Base-by-base conservation (phyloP, 2,329 filamentous ascomycete genomes). In the Calonectria leucothoes region DNA sequence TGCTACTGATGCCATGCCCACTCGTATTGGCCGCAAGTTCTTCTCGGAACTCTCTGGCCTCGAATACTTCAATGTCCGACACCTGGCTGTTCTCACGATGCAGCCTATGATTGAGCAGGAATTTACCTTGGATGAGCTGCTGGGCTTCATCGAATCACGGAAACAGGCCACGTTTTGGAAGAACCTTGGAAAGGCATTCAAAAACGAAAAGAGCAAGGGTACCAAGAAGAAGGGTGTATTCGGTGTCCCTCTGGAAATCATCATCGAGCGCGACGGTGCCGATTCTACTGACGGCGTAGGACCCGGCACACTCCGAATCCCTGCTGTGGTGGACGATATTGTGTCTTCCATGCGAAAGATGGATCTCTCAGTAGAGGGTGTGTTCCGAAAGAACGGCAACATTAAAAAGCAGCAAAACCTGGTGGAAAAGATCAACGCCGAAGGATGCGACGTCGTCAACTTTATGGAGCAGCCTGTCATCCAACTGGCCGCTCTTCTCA, bases 311-410 rank as follows among this genome's bases (percentile, higher is more conserved):
- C 89, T 99, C 70, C 94, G 95, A 67, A 95, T 99, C 51, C 97
- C 97, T 3, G 94, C 95, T n/a, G 89, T 99, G 66, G 91, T 99
- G n/a, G 96, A 98, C 81, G 96, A 98, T 82, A 93, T 96, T 63
- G 93, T 99, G 45, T 94, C 94, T 5, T 95, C 96, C 15, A 98
- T 99, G 95, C 93, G 96, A 79, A 97, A 96, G 85, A 98, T 99
- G 95, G 97, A 99, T 84, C 95, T 99, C 87, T 98, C 96, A 2
- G 95, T 99, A 1, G 97, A 99, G 84, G 97, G 97, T 80, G 96
- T 99, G 27, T 99, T 99, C 91, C 93, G 97, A 79, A 99, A 99
- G 89, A 99, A 98, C 81, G 97, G 97, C 79, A 99, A 98, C 84
- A 98, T 99, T 86, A 96, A 97, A 84, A 94, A 96, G 78, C 89